Evolutionary conservation across 352 stramenopile species (phyloP), one percentile per base, ranked within the genome.

Genomic region (Pythium coloratum): DNA sequence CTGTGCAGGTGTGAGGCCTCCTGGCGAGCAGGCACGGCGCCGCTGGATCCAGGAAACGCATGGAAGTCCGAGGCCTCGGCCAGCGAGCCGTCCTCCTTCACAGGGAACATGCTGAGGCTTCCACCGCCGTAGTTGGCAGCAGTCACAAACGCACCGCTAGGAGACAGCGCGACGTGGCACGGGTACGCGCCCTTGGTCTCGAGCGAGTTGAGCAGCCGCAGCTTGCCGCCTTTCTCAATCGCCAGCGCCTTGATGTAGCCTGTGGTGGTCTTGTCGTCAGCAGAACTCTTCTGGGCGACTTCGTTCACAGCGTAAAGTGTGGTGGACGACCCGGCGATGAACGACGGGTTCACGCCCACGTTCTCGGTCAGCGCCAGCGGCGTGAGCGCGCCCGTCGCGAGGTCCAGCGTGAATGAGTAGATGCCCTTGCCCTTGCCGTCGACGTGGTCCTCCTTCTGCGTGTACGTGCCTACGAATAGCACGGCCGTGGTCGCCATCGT

Each of bases 401-500:
- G 67, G 59, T 89, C 67, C 53, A 95, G 77, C 34, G 70, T 70
- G 70, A 91, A 90, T 16, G 78, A 68, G 71, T 91, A 77, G 64
- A 95, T 80, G 64, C 85, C 87, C 58, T 83, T 82, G 60, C 84
- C 87, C 55, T 92, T 82, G 55, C 87, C 87, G 53, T 95, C 70
- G 59, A 95, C 85, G 70, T 91, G 82, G 54, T 71, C 76, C 74
- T 92, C 81, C 66, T 85, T 85, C 62, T 85, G 85, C 55, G 87
- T 92, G 72, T 95, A 95, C n/a, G 85, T 94, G 64, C 87, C 87
- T 24, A 94, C 85, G 55, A 91, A 91, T 2, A 95, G 72, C 26
- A 78, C 82, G 71, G 67, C 68, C 62, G 66, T 62, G 26, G 10
- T 66, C 73, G 67, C 68, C 62, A 70, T 64, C 12, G 10, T 66